Conservation (phyloP, 495 filamentous ascomycete genomes). For the Podospora tetraspora region DNA sequence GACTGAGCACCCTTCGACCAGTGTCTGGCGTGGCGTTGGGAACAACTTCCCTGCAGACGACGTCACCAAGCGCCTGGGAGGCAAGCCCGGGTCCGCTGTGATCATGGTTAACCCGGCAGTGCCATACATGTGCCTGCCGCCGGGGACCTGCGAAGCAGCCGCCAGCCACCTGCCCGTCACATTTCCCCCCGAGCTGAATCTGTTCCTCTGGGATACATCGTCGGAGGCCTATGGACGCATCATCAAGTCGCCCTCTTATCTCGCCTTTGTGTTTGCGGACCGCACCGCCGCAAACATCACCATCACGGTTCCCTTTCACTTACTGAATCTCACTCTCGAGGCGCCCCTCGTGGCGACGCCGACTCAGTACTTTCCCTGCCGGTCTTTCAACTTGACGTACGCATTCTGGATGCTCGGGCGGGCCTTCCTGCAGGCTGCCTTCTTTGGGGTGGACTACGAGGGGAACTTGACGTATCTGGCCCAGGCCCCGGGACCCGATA, state of each 20-base stretch:
- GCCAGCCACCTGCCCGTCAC: constrained; percentile 42
- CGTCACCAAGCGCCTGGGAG: neutral
- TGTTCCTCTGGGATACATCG: constrained; percentile 50
- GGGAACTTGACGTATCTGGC: constrained; percentile 13
- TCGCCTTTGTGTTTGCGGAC: constrained; percentile 45
- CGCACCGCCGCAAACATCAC: constrained; percentile 33
- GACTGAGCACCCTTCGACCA: neutral
- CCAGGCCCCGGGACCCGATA: constrained; percentile 16
- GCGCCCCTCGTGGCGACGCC: constrained; percentile 40
- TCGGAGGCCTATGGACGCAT: constrained; percentile 39
- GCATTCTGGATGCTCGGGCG: constrained; percentile 42
- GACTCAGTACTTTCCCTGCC: constrained; percentile 51
- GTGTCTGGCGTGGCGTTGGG: neutral
- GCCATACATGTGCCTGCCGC: constrained; percentile 49
- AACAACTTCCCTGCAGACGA: neutral
- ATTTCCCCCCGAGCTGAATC: constrained; percentile 34
- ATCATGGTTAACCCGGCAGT: neutral
- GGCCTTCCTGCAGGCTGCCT: constrained; percentile 54
- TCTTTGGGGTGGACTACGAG: constrained; percentile 49
- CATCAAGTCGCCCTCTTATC: constrained; percentile 42
- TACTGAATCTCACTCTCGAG: constrained; percentile 49
- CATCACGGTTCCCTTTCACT: constrained; percentile 50
- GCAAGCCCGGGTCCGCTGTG: neutral
- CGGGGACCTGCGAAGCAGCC: constrained; percentile 47
- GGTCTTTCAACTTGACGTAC: constrained; percentile 21